Base-by-base conservation (phyloP, 768 basidiomycete species). In the Melanogaster broomeanus region DNA sequence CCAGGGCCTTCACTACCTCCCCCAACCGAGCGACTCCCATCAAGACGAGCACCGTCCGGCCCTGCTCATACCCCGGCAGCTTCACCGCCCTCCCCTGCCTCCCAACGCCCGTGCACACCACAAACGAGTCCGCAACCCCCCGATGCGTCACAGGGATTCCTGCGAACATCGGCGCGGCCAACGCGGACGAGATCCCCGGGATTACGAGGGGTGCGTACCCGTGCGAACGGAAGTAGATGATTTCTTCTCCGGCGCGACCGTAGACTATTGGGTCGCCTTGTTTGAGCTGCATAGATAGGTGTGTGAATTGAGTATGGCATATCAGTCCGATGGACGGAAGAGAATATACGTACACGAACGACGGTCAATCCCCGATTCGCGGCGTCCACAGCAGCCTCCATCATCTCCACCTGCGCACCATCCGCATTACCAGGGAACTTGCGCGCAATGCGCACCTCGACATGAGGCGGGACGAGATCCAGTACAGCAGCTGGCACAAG, bases 401-500 rank as follows among this genome's bases (percentile, higher is more conserved):
- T 96, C 79, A 98, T 84, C 71, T 98, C 97, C 33, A 77, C 81
- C 67, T 99, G 97, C 2, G 95, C 93, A 13, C 88, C 87, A 43
- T 99, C 96, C 2, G 93, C 92, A 64, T 98, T 98, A 0, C 97
- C 97, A 0, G 97, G 97, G 72, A 96, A 98, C 64, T 99, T 99
- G 58, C 88, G 87, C 16, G 97, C 97, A 60, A 98, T 97, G 42
- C 86, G 85, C 8, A 98, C 78, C 49, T 86, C 79, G 0, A 87
- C 80, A 24, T 74, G 70, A 6, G 76, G 67, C 0, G 95, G 96
- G 46, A 98, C 90, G 24, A 98, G 76, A 0, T 80, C 84, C 18
- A 99, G 83, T 9, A 99, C 88, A 8, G 87, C 84, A 13, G 87
- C 79, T 0, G 96, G 96, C 2, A 98, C 96, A 25, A 99, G 88